These are phyloP conservation scores for Cladosporium phlei DNA, from an alignment of 2,329 filamentous ascomycete species.

Conservation along the genomic window DNA sequence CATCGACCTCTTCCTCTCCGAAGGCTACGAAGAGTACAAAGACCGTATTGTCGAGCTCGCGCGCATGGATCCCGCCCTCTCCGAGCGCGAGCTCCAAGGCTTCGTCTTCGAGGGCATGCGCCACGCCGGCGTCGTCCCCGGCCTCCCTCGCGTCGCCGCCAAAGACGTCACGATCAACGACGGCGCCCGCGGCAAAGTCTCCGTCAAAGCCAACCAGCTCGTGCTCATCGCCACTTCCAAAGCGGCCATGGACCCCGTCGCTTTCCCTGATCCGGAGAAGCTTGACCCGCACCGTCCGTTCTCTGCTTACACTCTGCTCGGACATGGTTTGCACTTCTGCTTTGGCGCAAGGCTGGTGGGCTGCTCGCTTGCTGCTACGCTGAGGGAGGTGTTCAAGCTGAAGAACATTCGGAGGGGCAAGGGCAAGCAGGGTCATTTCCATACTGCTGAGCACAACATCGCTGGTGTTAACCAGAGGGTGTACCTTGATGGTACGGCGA, in stretches of 20 bases:
- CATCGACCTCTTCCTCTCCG: slow-evolving; percentile 49
- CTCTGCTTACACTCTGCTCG: slow-evolving; percentile 37
- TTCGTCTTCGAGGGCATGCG: slow-evolving; percentile 55
- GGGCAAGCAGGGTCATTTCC: slow-evolving; percentile 39
- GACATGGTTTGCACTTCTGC: slow-evolving; percentile 39
- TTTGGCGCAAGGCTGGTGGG: slow-evolving; percentile 39
- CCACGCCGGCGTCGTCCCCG: slow-evolving; percentile 46
- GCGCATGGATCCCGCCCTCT: slow-evolving; percentile 38
- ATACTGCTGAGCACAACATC: slow-evolving; percentile 41
- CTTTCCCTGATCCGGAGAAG: slow-evolving; percentile 40
- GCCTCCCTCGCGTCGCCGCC: slow-evolving; percentile 48
- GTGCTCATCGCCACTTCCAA: slow-evolving; percentile 43
- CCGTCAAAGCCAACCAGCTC: slow-evolving; percentile 42
- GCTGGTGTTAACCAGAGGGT: slow-evolving; percentile 45
- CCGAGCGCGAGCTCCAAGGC: slow-evolving; percentile 46
- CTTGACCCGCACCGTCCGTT: slow-evolving; percentile 39
- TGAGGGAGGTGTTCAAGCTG: slow-evolving; percentile 44
- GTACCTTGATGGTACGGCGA: slow-evolving; percentile 47
- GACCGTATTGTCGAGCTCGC: slow-evolving; percentile 45
- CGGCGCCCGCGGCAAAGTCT: slow-evolving; percentile 44
- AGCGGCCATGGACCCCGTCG: slow-evolving; percentile 37
- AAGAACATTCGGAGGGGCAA: slow-evolving; percentile 39
- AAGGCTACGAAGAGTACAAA: slow-evolving; percentile 49
- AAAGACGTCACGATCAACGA: slow-evolving; percentile 41
- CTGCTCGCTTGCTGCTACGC: slow-evolving; percentile 36